Conservation (phyloP, 495 filamentous ascomycete genomes). For the Tuber calosporum region DNA sequence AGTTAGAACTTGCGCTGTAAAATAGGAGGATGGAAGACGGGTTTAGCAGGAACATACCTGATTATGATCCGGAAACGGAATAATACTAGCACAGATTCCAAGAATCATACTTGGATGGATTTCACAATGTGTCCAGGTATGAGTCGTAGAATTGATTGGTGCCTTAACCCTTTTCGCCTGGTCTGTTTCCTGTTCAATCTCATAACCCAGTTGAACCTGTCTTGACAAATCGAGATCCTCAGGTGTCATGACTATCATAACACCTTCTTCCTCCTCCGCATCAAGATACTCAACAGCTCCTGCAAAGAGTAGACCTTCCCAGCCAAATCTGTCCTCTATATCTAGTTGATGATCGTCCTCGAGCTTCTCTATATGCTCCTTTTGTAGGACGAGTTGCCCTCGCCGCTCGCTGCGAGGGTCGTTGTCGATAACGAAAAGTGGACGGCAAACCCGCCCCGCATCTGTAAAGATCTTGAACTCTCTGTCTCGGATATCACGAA, state of each 20-base stretch:
- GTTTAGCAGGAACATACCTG: slow-evolving; percentile 49
- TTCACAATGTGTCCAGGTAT: slow-evolving; percentile 94
- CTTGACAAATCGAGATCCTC: slow-evolving; percentile 75
- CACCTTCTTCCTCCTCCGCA: slow-evolving; percentile 94
- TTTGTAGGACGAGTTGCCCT: slow-evolving; percentile 73
- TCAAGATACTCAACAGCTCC: slow-evolving; percentile 93
- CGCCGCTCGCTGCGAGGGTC: slow-evolving; percentile 59
- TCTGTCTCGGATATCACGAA: slow-evolving; percentile 89
- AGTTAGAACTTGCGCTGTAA: slow-evolving; percentile 16
- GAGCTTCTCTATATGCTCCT: slow-evolving; percentile 65
- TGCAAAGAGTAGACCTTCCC: slow-evolving; percentile 69
- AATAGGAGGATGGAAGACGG: slow-evolving; percentile 1
- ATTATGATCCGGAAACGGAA: slow-evolving; percentile 99
- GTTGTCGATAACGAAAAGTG: slow-evolving; percentile 83
- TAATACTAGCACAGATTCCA: slow-evolving; percentile 96
- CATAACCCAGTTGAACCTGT: slow-evolving; percentile 60
- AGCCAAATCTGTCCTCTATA: slow-evolving; percentile 64
- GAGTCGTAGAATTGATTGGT: slow-evolving; percentile 61
- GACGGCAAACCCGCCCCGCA: slow-evolving; percentile 86
- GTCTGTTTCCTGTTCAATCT: slow-evolving; percentile 53
- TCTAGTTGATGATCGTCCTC: slow-evolving; percentile 61
- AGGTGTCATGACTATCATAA: slow-evolving; percentile 98
- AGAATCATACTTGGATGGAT: slow-evolving; percentile 99
- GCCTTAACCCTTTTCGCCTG: slow-evolving; percentile 70
- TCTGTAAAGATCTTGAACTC: slow-evolving; percentile 99